Percentiles rank a stretch among this genome's conserved stretches.
Conservation (phyloP, 768 basidiomycete genomes). For the Hericium rajendrae region DNA sequence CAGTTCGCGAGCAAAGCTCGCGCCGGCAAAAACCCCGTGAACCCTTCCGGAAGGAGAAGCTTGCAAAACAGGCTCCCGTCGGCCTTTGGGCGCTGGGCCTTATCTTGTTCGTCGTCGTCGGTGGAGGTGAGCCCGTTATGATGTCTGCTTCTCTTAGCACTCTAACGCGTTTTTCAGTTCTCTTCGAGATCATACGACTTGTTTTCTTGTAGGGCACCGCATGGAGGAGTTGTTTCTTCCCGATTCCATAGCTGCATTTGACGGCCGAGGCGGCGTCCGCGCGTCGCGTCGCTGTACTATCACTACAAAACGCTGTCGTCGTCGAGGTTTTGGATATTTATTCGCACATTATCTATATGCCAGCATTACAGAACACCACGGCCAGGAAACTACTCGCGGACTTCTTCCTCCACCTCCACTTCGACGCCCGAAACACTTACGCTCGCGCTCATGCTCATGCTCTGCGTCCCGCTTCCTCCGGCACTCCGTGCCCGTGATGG, state of each 20-base stretch:
- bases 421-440: conserved; percentile 44
- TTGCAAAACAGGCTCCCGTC: conserved; percentile 67
- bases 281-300: too few species aligned
- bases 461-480: conserved; percentile 30
- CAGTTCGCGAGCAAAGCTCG: conserved; percentile 71
- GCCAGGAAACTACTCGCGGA: background rate
- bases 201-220: conserved; percentile 48
- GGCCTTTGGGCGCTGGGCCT: conserved; percentile 64
- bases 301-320: too few species aligned
- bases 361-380: too few species aligned
- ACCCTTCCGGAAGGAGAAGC: conserved; percentile 61
- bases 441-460: conserved; percentile 50
- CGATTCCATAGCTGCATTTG: background rate
- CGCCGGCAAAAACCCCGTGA: conserved; percentile 67
- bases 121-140: conserved; percentile 51
- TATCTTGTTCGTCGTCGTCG: conserved; percentile 69
- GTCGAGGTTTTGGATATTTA: background rate
- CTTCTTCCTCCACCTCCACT: conserved; percentile 23
- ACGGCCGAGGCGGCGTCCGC: too few species aligned
- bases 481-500: conserved; percentile 11
- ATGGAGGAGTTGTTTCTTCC: background rate
- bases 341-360: background rate
- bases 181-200: conserved; percentile 63
- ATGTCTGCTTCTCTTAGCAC: background rate
- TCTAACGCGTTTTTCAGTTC: conserved; percentile 31